Evolutionary conservation across 225 moss, liverwort and hornwort species (phyloP), one percentile per base, ranked within the genome.

Genomic region (Antitrichia curtipendula): DNA sequence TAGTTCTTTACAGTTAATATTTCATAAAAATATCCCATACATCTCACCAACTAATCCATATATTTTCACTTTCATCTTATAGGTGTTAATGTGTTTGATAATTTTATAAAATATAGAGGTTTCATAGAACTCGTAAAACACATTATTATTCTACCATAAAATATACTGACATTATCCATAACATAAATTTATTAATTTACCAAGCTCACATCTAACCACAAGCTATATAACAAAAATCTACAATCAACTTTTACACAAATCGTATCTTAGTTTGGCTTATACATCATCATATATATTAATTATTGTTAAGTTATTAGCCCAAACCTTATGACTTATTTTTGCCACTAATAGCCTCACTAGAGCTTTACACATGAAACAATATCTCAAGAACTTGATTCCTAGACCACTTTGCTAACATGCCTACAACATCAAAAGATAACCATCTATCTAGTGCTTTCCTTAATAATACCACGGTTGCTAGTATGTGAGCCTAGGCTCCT

Each of bases 211-310:
- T 13, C 3, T 53, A 0, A 50, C 3, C 53, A 36, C 3, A 75
- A 34, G 20, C 2, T 53, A 23, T 23, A 6, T 23, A 23, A 53
- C 2, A 22, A 24, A 10, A 77, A 25, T 2, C 11, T 54, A 27
- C 1, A 16, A 77, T 10, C 0, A 54, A 57, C 0, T 1, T 0
- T 0, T 0, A 2, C 0, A 53, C 10, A 10, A 56, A 25, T 56
- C 1, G 10, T n/a, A n/a, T 27, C 1, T 56, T 57, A 1, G 2
- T 14, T n/a, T n/a, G n/a, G n/a, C n/a, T n/a, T n/a, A n/a, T n/a
- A n/a, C n/a, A n/a, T n/a, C n/a, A n/a, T n/a, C n/a, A n/a, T n/a
- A n/a, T n/a, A n/a, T n/a, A n/a, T n/a, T n/a, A n/a, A n/a, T n/a
- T n/a, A n/a, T n/a, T n/a, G n/a, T n/a, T n/a, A n/a, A n/a, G n/a